A percentile compares a stretch with the other conserved stretches of the same genome.
Evolutionary conservation across 2,329 filamentous ascomycete genomes (phyloP).

Genomic region (Colletotrichum sp.): DNA sequence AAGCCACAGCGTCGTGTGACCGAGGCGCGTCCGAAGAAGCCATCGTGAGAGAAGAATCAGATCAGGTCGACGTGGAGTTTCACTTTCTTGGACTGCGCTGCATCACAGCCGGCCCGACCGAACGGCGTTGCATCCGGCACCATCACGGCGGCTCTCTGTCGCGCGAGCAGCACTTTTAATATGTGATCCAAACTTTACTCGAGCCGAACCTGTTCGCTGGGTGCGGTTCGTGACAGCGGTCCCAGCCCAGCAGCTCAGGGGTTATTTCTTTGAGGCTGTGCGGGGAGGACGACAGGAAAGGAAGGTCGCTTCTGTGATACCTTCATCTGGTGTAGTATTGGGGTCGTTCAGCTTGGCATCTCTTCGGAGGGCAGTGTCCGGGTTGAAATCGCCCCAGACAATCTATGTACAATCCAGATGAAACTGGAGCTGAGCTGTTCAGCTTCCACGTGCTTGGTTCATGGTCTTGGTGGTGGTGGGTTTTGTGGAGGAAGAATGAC

Average conservation of each 20-base stretch:
- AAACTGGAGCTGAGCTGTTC: neutral
- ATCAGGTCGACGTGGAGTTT: neutral
- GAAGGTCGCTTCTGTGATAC: neutral
- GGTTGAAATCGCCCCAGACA: neutral
- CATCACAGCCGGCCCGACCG: neutral
- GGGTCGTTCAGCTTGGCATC: neutral
- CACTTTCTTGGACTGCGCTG: neutral
- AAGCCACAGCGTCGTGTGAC: neutral
- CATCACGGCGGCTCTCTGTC: neutral
- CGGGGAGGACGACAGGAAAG: neutral
- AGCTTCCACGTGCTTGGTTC: neutral
- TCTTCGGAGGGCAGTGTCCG: neutral
- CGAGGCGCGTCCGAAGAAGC: neutral
- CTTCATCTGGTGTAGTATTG: neutral
- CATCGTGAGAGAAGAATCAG: neutral
- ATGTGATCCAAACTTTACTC: neutral
- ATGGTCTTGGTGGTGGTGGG: neutral
- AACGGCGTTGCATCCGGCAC: conserved; percentile 1
- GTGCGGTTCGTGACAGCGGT: neutral
- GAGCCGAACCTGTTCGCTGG: neutral
- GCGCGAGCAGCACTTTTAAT: neutral
- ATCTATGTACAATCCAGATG: neutral
- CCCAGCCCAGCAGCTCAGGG: neutral
- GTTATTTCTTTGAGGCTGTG: neutral
- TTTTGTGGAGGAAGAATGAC: neutral